phyloP scores from a whole-genome alignment of 495 filamentous ascomycete species.

The Penicillium canariense region DNA sequence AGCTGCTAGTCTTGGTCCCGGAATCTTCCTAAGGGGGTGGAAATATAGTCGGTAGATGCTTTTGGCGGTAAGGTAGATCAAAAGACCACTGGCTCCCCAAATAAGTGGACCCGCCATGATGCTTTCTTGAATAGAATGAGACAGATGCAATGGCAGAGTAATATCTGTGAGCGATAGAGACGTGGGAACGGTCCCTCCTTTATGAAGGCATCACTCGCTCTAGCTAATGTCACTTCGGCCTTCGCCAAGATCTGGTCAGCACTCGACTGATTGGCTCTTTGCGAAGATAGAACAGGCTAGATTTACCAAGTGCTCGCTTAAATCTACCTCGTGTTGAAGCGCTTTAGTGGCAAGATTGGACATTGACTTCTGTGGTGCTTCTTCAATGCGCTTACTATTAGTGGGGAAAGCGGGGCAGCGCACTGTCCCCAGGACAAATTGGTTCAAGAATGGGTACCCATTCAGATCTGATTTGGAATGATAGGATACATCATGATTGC shows the following conservation, averaged over 20 bases:
- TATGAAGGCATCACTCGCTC: background rate
- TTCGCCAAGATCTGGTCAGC: background rate
- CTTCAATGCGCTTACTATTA: background rate
- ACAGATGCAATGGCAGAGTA: background rate
- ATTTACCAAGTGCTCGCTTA: background rate
- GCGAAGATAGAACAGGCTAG: background rate
- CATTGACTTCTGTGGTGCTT: background rate
- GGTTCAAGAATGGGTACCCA: no score
- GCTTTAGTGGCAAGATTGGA: background rate
- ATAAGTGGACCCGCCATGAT: conserved; percentile 3
- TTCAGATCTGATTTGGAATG: no score
- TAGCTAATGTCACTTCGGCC: background rate
- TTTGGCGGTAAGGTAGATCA: conserved; percentile 8
- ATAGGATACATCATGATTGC: background rate
- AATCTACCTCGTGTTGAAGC: background rate
- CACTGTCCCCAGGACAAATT: background rate
- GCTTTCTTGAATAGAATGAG: background rate
- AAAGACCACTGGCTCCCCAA: conserved; percentile 15
- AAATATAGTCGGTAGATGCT: conserved; percentile 50
- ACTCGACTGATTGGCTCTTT: background rate
- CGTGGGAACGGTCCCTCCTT: background rate
- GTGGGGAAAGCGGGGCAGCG: background rate
- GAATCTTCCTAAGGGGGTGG: conserved; percentile 48
- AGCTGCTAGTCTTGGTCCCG: conserved; percentile 46
- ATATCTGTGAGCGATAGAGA: background rate